Conservation (phyloP, 805 yeast genomes). For the Kuraishia hungarica region DNA sequence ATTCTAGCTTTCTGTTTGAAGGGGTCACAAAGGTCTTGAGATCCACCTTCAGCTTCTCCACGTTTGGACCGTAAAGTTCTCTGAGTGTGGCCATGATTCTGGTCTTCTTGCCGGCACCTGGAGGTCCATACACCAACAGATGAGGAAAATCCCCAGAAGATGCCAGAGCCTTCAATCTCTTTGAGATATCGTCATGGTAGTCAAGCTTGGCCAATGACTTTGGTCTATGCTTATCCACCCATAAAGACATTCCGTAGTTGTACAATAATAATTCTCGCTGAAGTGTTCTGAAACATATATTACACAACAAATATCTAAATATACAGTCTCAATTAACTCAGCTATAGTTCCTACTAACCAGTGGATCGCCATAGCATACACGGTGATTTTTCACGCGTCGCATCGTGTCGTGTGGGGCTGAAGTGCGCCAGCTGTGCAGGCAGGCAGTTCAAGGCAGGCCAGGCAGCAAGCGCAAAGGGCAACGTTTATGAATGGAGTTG, state of each 20-base stretch:
- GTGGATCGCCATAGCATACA: no score
- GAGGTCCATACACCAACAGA: constrained; percentile 85
- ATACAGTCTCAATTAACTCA: no score
- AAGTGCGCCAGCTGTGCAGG: not conserved
- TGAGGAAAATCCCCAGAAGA: constrained; percentile 88
- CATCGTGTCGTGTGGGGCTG: not conserved
- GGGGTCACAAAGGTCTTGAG: constrained; percentile 73
- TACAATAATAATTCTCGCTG: no score
- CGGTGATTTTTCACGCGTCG: not conserved
- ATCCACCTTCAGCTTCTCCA: constrained; percentile 82
- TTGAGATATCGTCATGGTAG: constrained; percentile 60
- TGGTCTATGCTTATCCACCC: constrained; percentile 96
- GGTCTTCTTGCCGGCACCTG: constrained; percentile 96
- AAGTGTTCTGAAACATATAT: no score
- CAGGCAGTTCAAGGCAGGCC: no score
- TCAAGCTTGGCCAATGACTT: constrained; percentile 51
- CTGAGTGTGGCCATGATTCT: constrained; percentile 73
- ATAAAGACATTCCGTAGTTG: constrained; percentile 59
- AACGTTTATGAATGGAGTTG: no score
- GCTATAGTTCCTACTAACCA: no score
- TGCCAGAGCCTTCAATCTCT: constrained; percentile 52
- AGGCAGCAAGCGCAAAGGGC: no score
- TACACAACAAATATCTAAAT: no score
- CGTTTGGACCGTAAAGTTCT: constrained; percentile 76
- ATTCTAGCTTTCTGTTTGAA: constrained; percentile 72